These are phyloP conservation scores for Thalia dealbata DNA, from an alignment of 176 grass and related monocot genomes.

Conservation along the genomic window DNA sequence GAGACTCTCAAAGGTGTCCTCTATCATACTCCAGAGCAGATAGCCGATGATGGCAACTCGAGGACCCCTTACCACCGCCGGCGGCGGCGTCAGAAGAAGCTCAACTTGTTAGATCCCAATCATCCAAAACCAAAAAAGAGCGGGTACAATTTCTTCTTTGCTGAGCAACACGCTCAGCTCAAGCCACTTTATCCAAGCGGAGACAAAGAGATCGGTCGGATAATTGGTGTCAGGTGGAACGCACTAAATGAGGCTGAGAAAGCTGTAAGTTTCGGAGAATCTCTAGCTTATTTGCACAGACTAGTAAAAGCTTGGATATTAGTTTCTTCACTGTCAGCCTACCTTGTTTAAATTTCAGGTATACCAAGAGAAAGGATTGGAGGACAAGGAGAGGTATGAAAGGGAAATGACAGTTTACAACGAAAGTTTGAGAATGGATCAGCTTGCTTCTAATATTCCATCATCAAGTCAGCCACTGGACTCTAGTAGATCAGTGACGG, in stretches of 20 bases:
- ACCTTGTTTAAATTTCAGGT: constrained; percentile 36
- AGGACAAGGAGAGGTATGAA: constrained; percentile 73
- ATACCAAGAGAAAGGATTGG: constrained; percentile 72
- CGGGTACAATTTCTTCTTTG: constrained; percentile 96
- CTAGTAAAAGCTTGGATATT: constrained; percentile 1
- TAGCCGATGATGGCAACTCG: constrained; percentile 29
- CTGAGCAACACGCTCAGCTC: constrained; percentile 78
- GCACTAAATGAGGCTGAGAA: constrained; percentile 61
- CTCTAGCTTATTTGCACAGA: background rate
- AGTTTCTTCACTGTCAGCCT: background rate
- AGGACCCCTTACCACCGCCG: constrained; percentile 26
- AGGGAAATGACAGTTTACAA: constrained; percentile 56
- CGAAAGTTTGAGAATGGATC: constrained; percentile 43
- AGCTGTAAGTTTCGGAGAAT: constrained; percentile 51
- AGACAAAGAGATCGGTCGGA: constrained; percentile 80
- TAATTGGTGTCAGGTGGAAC: constrained; percentile 79
- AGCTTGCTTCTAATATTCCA: constrained; percentile 40
- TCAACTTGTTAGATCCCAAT: constrained; percentile 64
- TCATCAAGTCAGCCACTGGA: constrained; percentile 55
- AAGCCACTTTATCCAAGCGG: constrained; percentile 58
- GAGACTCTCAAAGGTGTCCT: constrained; percentile 64
- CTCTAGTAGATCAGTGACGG: constrained; percentile 35
- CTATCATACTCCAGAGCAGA: constrained; percentile 50
- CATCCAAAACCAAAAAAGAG: constrained; percentile 91
- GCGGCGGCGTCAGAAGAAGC: constrained; percentile 47